Conservation (phyloP, 345 rosid genomes). For the Camelina sativa region DNA sequence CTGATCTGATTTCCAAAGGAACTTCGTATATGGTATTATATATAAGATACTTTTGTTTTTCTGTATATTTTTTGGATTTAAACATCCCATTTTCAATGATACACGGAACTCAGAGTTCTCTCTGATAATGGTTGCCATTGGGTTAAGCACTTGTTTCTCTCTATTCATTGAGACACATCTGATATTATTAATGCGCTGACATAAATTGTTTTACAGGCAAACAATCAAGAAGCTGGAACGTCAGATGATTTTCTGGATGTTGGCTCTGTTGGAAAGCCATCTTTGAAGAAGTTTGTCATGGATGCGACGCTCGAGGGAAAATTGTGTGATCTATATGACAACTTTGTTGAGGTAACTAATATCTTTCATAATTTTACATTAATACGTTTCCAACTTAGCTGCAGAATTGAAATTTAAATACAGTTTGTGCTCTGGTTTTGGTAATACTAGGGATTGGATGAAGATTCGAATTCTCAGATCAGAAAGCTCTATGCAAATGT, state of each 20-base stretch:
- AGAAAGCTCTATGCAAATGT: constrained; percentile 90
- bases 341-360: constrained; percentile 73
- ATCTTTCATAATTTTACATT: constrained; percentile 24
- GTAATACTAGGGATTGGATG: constrained; percentile 79
- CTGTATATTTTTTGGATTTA: background rate
- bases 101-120: constrained; percentile 12
- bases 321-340: constrained; percentile 94
- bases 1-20: constrained; percentile 12
- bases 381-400: constrained; percentile 21
- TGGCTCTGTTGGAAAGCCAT: constrained; percentile 56
- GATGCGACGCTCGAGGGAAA: constrained; percentile 76
- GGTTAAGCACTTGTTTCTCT: background rate
- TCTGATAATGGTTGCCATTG: background rate
- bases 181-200: constrained; percentile 6
- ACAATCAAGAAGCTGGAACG: constrained; percentile 63
- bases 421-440: constrained; percentile 34
- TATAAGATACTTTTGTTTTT: background rate
- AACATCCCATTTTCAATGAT: constrained; percentile 19
- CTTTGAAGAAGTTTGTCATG: constrained; percentile 64
- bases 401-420: constrained; percentile 25
- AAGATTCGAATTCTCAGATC: constrained; percentile 78
- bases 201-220: constrained; percentile 48
- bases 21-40: background rate
- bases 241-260: constrained; percentile 78
- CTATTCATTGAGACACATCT: background rate